Base-by-base conservation (phyloP, 345 rosid species). In the Isatis tinctoria region DNA sequence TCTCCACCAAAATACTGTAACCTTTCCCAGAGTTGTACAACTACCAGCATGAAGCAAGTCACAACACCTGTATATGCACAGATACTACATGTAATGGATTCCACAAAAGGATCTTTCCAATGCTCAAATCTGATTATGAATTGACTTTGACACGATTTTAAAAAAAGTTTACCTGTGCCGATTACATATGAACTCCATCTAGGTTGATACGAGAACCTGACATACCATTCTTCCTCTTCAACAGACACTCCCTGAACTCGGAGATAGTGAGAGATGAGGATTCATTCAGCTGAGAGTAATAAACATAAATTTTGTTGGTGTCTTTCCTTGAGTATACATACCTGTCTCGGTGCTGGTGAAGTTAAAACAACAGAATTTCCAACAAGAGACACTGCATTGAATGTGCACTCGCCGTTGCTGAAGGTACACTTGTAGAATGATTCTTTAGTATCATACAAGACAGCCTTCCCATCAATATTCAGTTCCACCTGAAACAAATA, bases 381-480 rank as follows among this genome's bases (percentile, higher is more conserved):
- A 44, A 5, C n/a, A 30, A 90, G 86, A 63, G 90, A 84, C 78
- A 80, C 75, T 65, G 82, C 69, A 72, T 67, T 49, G 59, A 80
- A 67, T 67, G 80, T 70, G 65, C 97, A 92, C 30, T 49, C 26
- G 5, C 93, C 82, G 13, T 75, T 61, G 58, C 69, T 24, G 56
- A 95, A 88, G 60, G 82, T 79, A 82, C 97, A 95, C 73, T 78
- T 86, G 86, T 82, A 87, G 78, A 86, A 86, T 54, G 97, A 86
- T 26, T 84, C 66, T 22, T 72, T 80, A 57, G 97, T 90, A 71
- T 92, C 87, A 41, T 88, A 95, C 52, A 86, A 72, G 33, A 78
- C 33, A 74, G 91, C 85, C 67, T 48, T 84, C 76, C 88, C 58
- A 61, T 74, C 78, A 69, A 92, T 49, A 65, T 83, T 78, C 69